These are phyloP conservation scores for Pichia sp. DNA, from an alignment of 1,139 yeast species.

Conservation along the genomic window DNA sequence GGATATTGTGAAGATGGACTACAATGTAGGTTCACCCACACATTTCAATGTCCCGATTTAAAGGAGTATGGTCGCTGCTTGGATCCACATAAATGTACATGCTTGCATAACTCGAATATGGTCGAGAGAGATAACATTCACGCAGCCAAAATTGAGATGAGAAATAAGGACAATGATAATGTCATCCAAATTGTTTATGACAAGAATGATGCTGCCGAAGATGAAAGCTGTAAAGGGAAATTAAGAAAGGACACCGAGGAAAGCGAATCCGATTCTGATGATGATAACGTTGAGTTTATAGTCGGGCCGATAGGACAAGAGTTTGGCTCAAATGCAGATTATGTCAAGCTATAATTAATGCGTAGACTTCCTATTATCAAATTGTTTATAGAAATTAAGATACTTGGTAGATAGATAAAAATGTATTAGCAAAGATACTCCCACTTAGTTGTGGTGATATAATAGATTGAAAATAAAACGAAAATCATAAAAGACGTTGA, in stretches of 20 bases:
- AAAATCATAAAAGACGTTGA: no score
- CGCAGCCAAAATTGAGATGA: background rate
- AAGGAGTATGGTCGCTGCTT: conserved; percentile 55
- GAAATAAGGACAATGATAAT: conserved; percentile 30
- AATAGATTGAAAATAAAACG: no score
- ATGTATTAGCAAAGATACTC: no score
- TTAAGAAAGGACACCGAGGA: background rate
- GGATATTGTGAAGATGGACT: conserved; percentile 65
- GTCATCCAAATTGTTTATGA: conserved; percentile 19
- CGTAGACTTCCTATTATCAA: background rate
- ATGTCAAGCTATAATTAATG: background rate
- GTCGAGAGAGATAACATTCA: background rate
- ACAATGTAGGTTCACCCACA: conserved; percentile 51
- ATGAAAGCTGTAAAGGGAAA: background rate
- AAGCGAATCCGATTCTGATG: conserved; percentile 5
- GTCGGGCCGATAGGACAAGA: conserved; percentile 14
- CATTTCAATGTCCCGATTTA: conserved; percentile 64
- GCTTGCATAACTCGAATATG: conserved; percentile 5
- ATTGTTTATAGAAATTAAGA: no score
- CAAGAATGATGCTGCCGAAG: conserved; percentile 6
- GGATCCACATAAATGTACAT: conserved; percentile 20
- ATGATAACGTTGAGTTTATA: conserved; percentile 12
- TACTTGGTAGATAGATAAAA: background rate
- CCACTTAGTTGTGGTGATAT: no score
- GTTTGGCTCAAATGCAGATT: conserved; percentile 6